Evolutionary conservation across 1,139 yeast species (phyloP).

Genomic region (Lodderomyces beijingensis): DNA sequence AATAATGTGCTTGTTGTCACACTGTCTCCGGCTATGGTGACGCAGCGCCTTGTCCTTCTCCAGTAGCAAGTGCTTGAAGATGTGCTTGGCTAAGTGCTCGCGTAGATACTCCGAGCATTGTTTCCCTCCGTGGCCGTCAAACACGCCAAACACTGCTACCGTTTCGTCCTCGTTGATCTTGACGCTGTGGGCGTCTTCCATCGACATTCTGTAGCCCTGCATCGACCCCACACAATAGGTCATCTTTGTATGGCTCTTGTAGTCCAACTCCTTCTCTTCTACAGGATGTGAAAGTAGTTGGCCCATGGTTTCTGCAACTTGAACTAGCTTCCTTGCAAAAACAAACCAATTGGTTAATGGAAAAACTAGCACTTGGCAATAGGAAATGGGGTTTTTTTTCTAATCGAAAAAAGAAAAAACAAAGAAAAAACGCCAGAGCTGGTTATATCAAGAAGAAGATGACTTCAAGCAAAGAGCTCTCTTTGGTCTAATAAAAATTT

Average conservation of each 20-base stretch:
- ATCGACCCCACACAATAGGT: slow-evolving; percentile 67
- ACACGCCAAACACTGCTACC: slow-evolving; percentile 64
- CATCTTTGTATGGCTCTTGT: slow-evolving; percentile 38
- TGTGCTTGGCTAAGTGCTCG: slow-evolving; percentile 33
- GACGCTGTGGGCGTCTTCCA: slow-evolving; percentile 72
- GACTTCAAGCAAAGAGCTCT: too few species aligned
- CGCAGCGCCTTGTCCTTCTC: not conserved
- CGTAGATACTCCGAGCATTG: slow-evolving; percentile 55
- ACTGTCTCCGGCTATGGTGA: slow-evolving; percentile 1
- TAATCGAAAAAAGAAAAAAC: too few species aligned
- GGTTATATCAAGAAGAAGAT: too few species aligned
- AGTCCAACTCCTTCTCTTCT: slow-evolving; percentile 59
- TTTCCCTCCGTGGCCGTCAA: slow-evolving; percentile 80
- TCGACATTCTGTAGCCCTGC: slow-evolving; percentile 74
- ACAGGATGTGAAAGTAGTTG: slow-evolving; percentile 73
- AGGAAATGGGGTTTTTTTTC: too few species aligned
- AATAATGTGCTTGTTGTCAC: slow-evolving; percentile 2
- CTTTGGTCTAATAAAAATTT: too few species aligned
- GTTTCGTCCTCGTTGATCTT: slow-evolving; percentile 37
- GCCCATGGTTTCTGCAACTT: too few species aligned
- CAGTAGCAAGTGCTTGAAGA: slow-evolving; percentile 26
- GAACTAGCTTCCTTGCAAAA: too few species aligned
- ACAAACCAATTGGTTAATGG: too few species aligned
- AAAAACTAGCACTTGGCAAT: too few species aligned
- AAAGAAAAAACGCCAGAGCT: too few species aligned